These are phyloP conservation scores for Ophiocordyceps camponoti-floridani DNA, from an alignment of 2,329 filamentous ascomycete genomes.

Conservation along the genomic window DNA sequence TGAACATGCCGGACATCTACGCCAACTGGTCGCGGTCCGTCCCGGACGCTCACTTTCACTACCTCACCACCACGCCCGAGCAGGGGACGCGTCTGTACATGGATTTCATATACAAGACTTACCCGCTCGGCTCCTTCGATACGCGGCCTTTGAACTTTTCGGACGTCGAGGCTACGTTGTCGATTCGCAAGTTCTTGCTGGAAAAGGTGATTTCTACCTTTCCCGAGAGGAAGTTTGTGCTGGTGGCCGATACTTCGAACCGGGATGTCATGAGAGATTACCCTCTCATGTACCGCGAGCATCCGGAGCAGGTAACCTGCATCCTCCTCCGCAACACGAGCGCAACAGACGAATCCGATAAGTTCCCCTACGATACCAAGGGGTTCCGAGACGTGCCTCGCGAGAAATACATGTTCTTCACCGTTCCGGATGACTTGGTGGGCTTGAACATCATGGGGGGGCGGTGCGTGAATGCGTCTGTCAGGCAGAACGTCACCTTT, in stretches of 20 bases:
- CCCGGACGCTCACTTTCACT: slow-evolving; percentile 59
- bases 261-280: slow-evolving; percentile 55
- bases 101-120: slow-evolving; percentile 63
- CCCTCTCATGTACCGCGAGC: slow-evolving; percentile 42
- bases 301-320: slow-evolving; percentile 56
- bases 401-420: slow-evolving; percentile 64
- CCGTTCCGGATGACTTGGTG: slow-evolving; percentile 48
- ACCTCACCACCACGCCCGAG: slow-evolving; percentile 65
- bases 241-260: slow-evolving; percentile 63
- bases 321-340: slow-evolving; percentile 62
- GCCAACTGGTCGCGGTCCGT: slow-evolving; percentile 54
- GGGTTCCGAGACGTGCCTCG: slow-evolving; percentile 52
- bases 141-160: slow-evolving; percentile 65
- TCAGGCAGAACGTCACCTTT: slow-evolving; percentile 57
- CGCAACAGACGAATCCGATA: slow-evolving; percentile 45
- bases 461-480: slow-evolving; percentile 45
- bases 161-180: slow-evolving; percentile 53
- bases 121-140: slow-evolving; percentile 62
- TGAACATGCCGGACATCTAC: slow-evolving; percentile 68
- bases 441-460: slow-evolving; percentile 49
- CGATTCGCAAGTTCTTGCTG: slow-evolving; percentile 52
- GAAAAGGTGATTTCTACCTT: slow-evolving; percentile 59
- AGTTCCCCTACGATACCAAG: slow-evolving; percentile 58
- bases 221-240: slow-evolving; percentile 55
- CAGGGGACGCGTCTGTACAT: slow-evolving; percentile 64